phyloP scores from a whole-genome alignment of 148 eudicot genomes.

The Arbutus unedo region DNA sequence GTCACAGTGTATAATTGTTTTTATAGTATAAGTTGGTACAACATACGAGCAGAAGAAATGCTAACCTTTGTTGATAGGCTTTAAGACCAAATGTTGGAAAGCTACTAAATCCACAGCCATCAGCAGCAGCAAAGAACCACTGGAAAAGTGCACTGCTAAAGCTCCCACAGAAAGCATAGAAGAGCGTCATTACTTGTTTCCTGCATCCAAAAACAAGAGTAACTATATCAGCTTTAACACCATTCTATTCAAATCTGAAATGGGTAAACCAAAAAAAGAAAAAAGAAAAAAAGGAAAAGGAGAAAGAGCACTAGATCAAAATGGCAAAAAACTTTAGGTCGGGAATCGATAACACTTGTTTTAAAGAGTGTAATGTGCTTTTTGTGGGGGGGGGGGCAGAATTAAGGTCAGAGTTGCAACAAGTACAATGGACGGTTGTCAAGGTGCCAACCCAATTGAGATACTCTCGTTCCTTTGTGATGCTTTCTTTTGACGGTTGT shows the following conservation, averaged over 20 bases:
- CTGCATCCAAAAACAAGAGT: constrained; percentile 11
- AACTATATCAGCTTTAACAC: not conserved
- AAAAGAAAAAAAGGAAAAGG: too few relatives aligned
- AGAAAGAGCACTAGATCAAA: not conserved
- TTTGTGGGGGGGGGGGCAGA: too few relatives aligned
- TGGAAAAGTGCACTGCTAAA: constrained; percentile 21
- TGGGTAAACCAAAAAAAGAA: too few relatives aligned
- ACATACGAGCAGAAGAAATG: not conserved
- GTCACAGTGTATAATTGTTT: not conserved
- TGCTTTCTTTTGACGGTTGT: too few relatives aligned
- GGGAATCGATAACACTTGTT: not conserved
- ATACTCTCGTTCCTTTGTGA: too few relatives aligned
- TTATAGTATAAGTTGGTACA: not conserved
- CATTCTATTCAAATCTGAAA: not conserved
- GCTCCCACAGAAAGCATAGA: constrained; percentile 25
- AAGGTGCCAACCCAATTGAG: too few relatives aligned
- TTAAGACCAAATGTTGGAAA: constrained; percentile 34
- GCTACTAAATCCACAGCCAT: constrained; percentile 34
- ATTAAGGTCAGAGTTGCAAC: not conserved
- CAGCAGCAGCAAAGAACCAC: constrained; percentile 37
- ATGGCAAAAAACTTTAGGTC: not conserved
- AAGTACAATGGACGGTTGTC: too few relatives aligned
- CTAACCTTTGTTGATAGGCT: constrained; percentile 23
- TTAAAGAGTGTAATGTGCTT: not conserved
- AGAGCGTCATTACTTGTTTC: constrained; percentile 28